Base-by-base conservation (phyloP, 129 eudicot species). In the Ambrosia artemisiifolia region DNA sequence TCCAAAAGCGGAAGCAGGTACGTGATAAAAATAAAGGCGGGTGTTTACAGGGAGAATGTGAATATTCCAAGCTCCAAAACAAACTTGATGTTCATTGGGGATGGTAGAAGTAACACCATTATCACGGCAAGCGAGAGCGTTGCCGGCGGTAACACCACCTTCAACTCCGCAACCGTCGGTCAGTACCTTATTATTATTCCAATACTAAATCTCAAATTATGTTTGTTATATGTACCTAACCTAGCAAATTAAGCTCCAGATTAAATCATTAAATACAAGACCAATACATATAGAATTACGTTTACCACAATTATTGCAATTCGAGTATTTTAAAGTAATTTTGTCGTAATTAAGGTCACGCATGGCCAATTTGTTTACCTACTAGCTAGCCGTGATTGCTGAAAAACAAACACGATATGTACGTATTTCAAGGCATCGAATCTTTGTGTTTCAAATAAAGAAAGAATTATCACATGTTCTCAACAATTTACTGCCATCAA, bases 151-250 rank as follows among this genome's bases (percentile, higher is more conserved):
- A 62, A 36, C 67, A 62, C 67, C 36, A 62, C 67, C 7, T 62
- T 34, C 67, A 14, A 36, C 67, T 62, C 67, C n/a, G 67, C 67
- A 35, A 62, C 67, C 47, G 67, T 62, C n/a, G 67, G 67, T 61
- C 14, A 32, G 44, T 60, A 12, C 10, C n/a, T 51, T 51, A 51
- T n/a, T 51, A 51, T n/a, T 49, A 16, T 49, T 53, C 54, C 54
- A 48, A 48, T 48, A 48, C 16, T 17, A 53, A 53, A 53, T 0
- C 3, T 10, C 30, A 17, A 53, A 53, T n/a, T n/a, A n/a, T n/a
- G 12, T 16, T 53, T 16, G 30, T 2, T 49, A n/a, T 3, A 24
- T 24, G 1, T 24, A 24, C 28, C 28, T 24, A 24, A 24, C 28
- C 28, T 24, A 24, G 28, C 28, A 0, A 24, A 1, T 1, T 0